Evolutionary conservation across 768 basidiomycete genomes (phyloP).

Genomic region (Peribolospora baueri): DNA sequence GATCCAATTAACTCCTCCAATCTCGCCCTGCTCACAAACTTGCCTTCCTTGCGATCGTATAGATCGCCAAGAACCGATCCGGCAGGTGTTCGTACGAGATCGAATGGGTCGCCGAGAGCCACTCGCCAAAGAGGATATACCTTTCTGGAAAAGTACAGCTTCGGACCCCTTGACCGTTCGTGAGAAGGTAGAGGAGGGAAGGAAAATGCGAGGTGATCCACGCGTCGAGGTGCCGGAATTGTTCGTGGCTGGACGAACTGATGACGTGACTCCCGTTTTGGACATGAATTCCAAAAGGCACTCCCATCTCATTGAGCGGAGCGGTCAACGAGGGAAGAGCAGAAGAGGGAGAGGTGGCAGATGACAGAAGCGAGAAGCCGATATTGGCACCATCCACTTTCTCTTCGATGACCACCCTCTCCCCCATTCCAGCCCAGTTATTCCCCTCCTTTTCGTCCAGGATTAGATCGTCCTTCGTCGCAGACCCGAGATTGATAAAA

Average conservation of each 20-base stretch:
- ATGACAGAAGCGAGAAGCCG: slow-evolving; percentile 34
- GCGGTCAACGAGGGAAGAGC: no score
- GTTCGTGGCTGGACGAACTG: slow-evolving; percentile 31
- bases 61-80: slow-evolving; percentile 35
- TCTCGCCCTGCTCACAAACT: slow-evolving; percentile 23
- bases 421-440: no score
- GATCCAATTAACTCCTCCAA: no score
- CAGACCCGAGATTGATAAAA: slow-evolving; percentile 34
- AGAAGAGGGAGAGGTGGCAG: slow-evolving; percentile 23
- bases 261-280: slow-evolving; percentile 43
- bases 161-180: no score
- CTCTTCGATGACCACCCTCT: slow-evolving; percentile 31
- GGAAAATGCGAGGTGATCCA: slow-evolving; percentile 32
- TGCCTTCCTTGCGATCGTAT: slow-evolving; percentile 29
- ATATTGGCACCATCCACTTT: slow-evolving; percentile 45
- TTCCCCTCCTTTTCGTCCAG: no score
- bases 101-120: slow-evolving; percentile 38
- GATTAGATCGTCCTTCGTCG: slow-evolving; percentile 30
- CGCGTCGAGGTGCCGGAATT: slow-evolving; percentile 33
- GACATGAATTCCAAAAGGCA: slow-evolving; percentile 26
- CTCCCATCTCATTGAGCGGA: no score
- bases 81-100: slow-evolving; percentile 34
- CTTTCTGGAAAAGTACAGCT: slow-evolving; percentile 35
- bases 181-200: slow-evolving; percentile 9
- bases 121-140: slow-evolving; percentile 39